Conservation (phyloP, 2,329 filamentous ascomycete species). For the Claviceps sp. region DNA sequence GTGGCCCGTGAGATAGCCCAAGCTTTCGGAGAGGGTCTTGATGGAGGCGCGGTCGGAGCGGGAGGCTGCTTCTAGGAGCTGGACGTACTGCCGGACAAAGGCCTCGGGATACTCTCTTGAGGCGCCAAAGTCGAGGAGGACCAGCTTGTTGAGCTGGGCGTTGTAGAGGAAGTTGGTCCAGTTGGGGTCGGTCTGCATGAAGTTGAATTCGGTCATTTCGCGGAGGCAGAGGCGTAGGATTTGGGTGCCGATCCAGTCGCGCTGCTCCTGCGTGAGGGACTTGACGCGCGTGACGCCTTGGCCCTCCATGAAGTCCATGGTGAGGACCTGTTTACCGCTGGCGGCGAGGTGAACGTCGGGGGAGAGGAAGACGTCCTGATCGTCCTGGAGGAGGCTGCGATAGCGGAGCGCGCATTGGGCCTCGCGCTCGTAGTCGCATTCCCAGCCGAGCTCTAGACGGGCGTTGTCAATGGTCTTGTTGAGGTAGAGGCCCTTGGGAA, state of each 20-base stretch:
- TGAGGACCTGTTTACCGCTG: slow-evolving; percentile 74
- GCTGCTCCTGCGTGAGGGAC: slow-evolving; percentile 65
- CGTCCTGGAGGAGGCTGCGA: slow-evolving; percentile 51
- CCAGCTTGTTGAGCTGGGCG: slow-evolving; percentile 53
- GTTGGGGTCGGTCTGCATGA: slow-evolving; percentile 99
- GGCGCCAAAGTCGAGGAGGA: slow-evolving; percentile 91
- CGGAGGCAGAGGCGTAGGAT: slow-evolving; percentile 83
- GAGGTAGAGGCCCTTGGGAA: slow-evolving; percentile 85
- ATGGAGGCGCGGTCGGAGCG: slow-evolving; percentile 52
- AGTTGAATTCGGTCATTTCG: slow-evolving; percentile 86
- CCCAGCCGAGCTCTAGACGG: slow-evolving; percentile 82
- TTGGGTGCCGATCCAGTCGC: slow-evolving; percentile 92
- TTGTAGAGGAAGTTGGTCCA: slow-evolving; percentile 99
- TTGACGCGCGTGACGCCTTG: slow-evolving; percentile 70
- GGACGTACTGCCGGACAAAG: slow-evolving; percentile 72
- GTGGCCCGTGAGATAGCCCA: slow-evolving; percentile 86
- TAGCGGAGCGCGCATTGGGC: slow-evolving; percentile 70
- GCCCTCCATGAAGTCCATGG: slow-evolving; percentile 84
- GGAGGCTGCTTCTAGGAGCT: slow-evolving; percentile 68
- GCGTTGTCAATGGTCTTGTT: slow-evolving; percentile 97
- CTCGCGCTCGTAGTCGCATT: slow-evolving; percentile 90
- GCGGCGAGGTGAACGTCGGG: slow-evolving; percentile 68
- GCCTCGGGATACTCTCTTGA: slow-evolving; percentile 69
- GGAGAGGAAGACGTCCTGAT: slow-evolving; percentile 62
- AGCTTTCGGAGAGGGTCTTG: slow-evolving; percentile 53